Base-by-base conservation (phyloP, 2,329 filamentous ascomycete species). In the Amesomyces nigricolor region DNA sequence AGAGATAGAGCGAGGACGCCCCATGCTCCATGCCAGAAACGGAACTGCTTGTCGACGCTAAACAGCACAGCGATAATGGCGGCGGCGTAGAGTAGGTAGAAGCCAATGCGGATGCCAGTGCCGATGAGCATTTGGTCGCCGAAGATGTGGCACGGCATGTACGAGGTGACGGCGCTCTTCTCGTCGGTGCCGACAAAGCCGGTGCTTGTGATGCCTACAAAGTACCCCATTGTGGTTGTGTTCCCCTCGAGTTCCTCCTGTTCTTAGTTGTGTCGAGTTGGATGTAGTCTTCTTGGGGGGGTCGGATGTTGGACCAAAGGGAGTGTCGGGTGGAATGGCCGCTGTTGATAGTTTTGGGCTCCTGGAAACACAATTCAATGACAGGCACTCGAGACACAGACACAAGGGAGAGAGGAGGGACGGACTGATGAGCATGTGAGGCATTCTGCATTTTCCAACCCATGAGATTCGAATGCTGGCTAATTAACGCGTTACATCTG, bases 41-140 rank as follows among this genome's bases (percentile, higher is more conserved):
- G 58, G 53, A 64, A 64, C 19, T 64, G 62, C 57, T 64, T 64
- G 57, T 64, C 62, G 50, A 64, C 56, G 45, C 62, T 56, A 38
- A 62, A 64, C 14, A 64, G 53, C 0, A 64, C 54, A 16, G 59
- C 62, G 8, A 62, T 7, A 52, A 64, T 64, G 51, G 59, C 62
- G 13, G 62, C 60, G 11, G 45, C 54, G 46, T 64, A 64, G 8
- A 64, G 51, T 11, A 64, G 57, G 54, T 64, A 64, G 57, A 64
- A 64, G 30, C 62, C 62, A 29, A 61, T 40, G 16, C 62, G 59
- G 30, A 64, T 63, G 37, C 62, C 62, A 40, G 54, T 47, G 45
- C 62, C 62, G 54, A 64, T 64, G 37, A 64, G 62, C 61, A 63
- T 63, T 57, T 63, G 61, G 57, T 64, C 61, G 22, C 62, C 62